A percentile compares a stretch with the other conserved stretches of the same genome.
phyloP scores from a whole-genome alignment of 805 yeast genomes.

The Saccharomyces kudriavzevii region DNA sequence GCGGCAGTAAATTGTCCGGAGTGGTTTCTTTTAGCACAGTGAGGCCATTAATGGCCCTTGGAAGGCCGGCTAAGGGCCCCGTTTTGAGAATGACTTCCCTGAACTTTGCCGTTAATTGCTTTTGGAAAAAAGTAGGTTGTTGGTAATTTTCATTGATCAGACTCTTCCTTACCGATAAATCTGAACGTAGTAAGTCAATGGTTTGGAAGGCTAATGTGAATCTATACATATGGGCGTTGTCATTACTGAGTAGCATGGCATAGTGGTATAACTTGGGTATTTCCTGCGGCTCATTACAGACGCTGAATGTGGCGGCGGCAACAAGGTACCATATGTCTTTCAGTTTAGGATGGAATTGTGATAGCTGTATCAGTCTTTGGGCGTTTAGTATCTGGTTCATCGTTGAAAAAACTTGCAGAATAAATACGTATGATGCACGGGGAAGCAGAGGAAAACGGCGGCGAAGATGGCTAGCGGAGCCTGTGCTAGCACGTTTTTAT shows the following conservation, averaged over 20 bases:
- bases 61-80: conserved; percentile 74
- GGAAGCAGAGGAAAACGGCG: neutral
- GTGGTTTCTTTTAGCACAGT: conserved; percentile 56
- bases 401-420: neutral
- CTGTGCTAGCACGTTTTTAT: neutral
- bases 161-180: conserved; percentile 1
- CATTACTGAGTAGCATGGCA: conserved; percentile 37
- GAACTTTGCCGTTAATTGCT: conserved; percentile 41
- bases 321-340: conserved; percentile 62
- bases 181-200: conserved; percentile 11
- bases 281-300: conserved; percentile 75
- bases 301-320: conserved; percentile 75
- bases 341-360: conserved; percentile 42
- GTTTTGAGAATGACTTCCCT: conserved; percentile 75
- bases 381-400: conserved; percentile 22
- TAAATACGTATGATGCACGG: neutral
- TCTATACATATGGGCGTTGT: conserved; percentile 8
- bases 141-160: conserved; percentile 16
- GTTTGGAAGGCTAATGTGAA: conserved; percentile 19
- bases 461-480: neutral
- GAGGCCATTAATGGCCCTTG: conserved; percentile 75
- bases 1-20: conserved; percentile 38
- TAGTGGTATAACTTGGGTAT: conserved; percentile 67
- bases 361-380: conserved; percentile 23
- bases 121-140: conserved; percentile 15